Percentiles rank a stretch among this genome's conserved stretches.
Evolutionary conservation across 2,329 filamentous ascomycete species (phyloP).

Genomic region (Nigrospora oryzae): DNA sequence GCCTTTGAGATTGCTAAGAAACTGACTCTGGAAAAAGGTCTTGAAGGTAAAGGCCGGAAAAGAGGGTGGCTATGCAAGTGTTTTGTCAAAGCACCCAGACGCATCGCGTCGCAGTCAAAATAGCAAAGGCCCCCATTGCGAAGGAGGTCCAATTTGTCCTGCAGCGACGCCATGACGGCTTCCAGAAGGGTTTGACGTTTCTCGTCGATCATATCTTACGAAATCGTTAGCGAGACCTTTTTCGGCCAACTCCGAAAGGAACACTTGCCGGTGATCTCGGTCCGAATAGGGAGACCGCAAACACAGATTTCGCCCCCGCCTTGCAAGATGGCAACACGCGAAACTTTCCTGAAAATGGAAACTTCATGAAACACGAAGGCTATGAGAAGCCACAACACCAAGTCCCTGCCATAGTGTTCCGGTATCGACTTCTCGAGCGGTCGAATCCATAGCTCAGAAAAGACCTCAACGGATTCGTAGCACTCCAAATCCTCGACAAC

Average conservation of each 20-base stretch:
- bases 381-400: slow-evolving; percentile 5
- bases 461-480: slow-evolving; percentile 12
- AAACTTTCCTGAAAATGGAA: slow-evolving; percentile 4
- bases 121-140: slow-evolving; percentile 5
- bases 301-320: slow-evolving; percentile 3
- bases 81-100: slow-evolving; percentile 10
- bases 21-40: too few species aligned
- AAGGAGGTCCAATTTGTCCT: slow-evolving; percentile 2
- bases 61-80: not conserved
- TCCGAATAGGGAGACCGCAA: slow-evolving; percentile 1
- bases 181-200: not conserved
- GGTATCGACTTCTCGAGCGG: not conserved
- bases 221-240: not conserved
- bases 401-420: slow-evolving; percentile 1
- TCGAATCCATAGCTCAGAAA: slow-evolving; percentile 7
- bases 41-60: too few species aligned
- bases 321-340: slow-evolving; percentile 3
- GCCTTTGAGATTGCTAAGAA: too few species aligned
- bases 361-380: slow-evolving; percentile 3
- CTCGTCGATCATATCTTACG: not conserved
- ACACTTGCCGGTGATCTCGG: slow-evolving; percentile 2
- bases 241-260: not conserved
- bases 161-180: not conserved
- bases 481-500: slow-evolving; percentile 22
- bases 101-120: slow-evolving; percentile 8